Conservation (phyloP, 305 asterid species). For the Nicotiana rustica region DNA sequence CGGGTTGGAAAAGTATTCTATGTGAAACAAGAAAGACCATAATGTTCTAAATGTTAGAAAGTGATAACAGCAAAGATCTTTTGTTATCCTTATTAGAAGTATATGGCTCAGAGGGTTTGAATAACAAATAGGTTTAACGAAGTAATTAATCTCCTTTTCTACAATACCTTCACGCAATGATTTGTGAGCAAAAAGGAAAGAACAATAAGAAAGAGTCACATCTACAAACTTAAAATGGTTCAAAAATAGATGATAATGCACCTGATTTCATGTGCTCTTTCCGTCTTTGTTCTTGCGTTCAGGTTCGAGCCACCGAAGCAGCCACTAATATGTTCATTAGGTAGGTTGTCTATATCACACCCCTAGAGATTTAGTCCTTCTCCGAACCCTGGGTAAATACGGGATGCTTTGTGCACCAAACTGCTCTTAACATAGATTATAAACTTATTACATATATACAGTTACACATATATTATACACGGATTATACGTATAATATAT, state of each 20-base stretch:
- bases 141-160: neutral
- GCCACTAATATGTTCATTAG: too few species aligned
- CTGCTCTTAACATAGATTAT: too few species aligned
- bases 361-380: neutral
- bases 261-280: neutral
- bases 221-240: neutral
- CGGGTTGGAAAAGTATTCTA: conserved; percentile 21
- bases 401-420: accelerated
- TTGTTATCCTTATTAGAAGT: neutral
- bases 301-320: too few species aligned
- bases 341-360: too few species aligned
- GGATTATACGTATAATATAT: too few species aligned
- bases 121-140: neutral
- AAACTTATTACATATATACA: too few species aligned
- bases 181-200: too few species aligned
- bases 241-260: neutral
- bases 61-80: neutral
- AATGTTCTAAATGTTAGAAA: conserved; percentile 2
- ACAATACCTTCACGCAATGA: neutral
- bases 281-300: neutral
- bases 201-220: neutral
- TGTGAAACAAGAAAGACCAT: conserved; percentile 18
- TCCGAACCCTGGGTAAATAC: too few species aligned
- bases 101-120: neutral
- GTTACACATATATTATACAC: too few species aligned